A percentile compares a stretch with the other conserved stretches of the same genome.
Evolutionary conservation across 2,329 filamentous ascomycete genomes (phyloP).

Genomic region (Aspergillus sp.): DNA sequence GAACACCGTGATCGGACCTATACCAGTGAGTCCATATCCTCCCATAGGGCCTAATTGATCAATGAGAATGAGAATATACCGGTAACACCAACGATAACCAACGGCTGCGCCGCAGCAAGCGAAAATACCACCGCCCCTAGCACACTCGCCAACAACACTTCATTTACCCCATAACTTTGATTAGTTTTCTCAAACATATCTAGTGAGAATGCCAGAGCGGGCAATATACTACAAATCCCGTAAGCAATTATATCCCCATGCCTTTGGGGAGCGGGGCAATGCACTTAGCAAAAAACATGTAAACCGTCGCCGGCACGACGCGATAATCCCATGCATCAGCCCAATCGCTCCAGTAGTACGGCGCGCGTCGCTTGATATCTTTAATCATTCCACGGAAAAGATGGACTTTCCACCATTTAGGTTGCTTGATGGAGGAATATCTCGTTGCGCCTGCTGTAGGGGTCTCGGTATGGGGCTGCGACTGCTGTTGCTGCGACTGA

Average conservation of each 20-base stretch:
- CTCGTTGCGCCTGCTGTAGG: constrained; percentile 5
- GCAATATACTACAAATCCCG: constrained; percentile 59
- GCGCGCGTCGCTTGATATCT: constrained; percentile 66
- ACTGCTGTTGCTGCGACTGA: constrained; percentile 3
- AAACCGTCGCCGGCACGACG: constrained; percentile 77
- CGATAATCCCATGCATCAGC: constrained; percentile 83
- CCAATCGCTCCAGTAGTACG: constrained; percentile 79
- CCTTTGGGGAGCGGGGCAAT: constrained; percentile 11
- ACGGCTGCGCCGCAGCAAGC: constrained; percentile 70
- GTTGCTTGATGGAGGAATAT: constrained; percentile 7
- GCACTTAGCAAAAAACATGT: constrained; percentile 95
- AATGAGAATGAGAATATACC: constrained; percentile 37
- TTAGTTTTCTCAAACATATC: constrained; percentile 90
- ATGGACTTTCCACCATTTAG: constrained; percentile 65
- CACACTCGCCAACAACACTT: constrained; percentile 80
- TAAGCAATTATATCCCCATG: constrained; percentile 4
- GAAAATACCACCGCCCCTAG: constrained; percentile 76
- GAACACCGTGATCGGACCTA: constrained; percentile 83
- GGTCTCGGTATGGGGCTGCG: constrained; percentile 2
- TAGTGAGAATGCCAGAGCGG: constrained; percentile 79
- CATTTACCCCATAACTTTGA: constrained; percentile 81
- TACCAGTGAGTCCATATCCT: constrained; percentile 6
- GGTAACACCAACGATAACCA: constrained; percentile 87
- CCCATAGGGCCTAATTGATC: not conserved
- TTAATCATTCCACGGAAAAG: constrained; percentile 73